Evolutionary conservation across 306 rosid species (phyloP), one percentile per base, ranked within the genome.

Genomic region (Dalbergia oliveri): DNA sequence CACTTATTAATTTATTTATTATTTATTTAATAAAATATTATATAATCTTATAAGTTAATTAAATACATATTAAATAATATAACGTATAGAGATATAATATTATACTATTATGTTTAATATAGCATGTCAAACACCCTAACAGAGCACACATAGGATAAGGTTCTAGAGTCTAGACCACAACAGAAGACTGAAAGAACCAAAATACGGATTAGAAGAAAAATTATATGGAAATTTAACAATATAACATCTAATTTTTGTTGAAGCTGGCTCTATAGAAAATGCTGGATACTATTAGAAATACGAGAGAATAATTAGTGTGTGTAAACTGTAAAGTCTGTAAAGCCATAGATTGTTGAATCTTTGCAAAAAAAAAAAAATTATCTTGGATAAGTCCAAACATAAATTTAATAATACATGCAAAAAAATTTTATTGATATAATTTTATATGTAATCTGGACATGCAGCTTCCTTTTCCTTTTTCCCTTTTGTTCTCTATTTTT

Each of bases 91-190:
- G n/a, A n/a, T n/a, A n/a, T n/a, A n/a, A n/a, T n/a, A n/a, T n/a
- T n/a, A n/a, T n/a, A n/a, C n/a, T n/a, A n/a, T n/a, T n/a, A n/a
- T n/a, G n/a, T n/a, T n/a, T n/a, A n/a, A n/a, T n/a, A n/a, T n/a
- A n/a, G n/a, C n/a, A n/a, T n/a, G n/a, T n/a, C n/a, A n/a, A n/a
- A n/a, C n/a, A n/a, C n/a, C n/a, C n/a, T n/a, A n/a, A 14, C 34
- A 57, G 59, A 57, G 43, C 26, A 33, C 63, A 45, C 33, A 39
- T n/a, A 8, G 51, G 70, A 65, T 65, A 16, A 72, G 53, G 51
- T 18, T 72, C 39, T 45, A 44, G 47, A 78, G 15, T 62, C 53
- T 31, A 44, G 47, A 78, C 21, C 63, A 69, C 50, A 58, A 45
- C 47, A 23, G 16, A 78, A 58, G 51, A 18, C n/a, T 11, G 21